Percentiles rank a stretch among this genome's conserved stretches.
Conservation (phyloP, 2,329 filamentous ascomycete genomes). For the Sphaerulina populicola region DNA sequence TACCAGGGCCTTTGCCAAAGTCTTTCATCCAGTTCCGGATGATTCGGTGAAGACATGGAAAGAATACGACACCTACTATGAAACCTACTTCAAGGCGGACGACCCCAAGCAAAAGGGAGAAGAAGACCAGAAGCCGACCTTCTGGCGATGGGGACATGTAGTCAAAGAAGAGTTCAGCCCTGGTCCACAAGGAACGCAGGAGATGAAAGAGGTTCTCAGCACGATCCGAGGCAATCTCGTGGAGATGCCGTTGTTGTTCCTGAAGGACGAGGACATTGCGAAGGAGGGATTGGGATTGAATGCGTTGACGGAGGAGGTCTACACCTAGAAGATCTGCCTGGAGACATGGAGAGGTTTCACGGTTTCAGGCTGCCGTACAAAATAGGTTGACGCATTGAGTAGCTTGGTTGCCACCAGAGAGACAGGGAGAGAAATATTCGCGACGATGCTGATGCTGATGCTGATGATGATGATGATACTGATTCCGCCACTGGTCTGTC, state of each 20-base stretch:
- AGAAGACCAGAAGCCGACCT: constrained; percentile 40
- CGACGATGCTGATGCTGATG: no score
- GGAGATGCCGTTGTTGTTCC: constrained; percentile 85
- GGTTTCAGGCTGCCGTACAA: not conserved
- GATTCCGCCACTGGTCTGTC: no score
- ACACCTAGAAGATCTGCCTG: constrained; percentile 32
- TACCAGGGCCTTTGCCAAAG: constrained; percentile 69
- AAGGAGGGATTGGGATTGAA: constrained; percentile 62
- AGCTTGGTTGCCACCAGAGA: no score
- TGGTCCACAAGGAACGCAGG: constrained; percentile 37
- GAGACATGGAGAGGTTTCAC: not conserved
- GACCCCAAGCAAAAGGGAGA: constrained; percentile 39
- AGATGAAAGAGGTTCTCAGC: constrained; percentile 62
- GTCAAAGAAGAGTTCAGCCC: constrained; percentile 48
- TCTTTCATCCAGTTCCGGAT: constrained; percentile 72
- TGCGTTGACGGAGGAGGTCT: constrained; percentile 42
- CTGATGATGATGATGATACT: no score
- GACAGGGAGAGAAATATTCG: no score
- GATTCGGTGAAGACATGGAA: constrained; percentile 62
- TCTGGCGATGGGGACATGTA: constrained; percentile 79
- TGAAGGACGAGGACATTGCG: constrained; percentile 78
- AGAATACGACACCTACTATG: constrained; percentile 65
- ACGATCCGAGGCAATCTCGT: constrained; percentile 55
- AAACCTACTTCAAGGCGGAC: constrained; percentile 50
- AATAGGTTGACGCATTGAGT: no score